Conservation (phyloP, 2,329 filamentous ascomycete species). For the Fusarium succisae region DNA sequence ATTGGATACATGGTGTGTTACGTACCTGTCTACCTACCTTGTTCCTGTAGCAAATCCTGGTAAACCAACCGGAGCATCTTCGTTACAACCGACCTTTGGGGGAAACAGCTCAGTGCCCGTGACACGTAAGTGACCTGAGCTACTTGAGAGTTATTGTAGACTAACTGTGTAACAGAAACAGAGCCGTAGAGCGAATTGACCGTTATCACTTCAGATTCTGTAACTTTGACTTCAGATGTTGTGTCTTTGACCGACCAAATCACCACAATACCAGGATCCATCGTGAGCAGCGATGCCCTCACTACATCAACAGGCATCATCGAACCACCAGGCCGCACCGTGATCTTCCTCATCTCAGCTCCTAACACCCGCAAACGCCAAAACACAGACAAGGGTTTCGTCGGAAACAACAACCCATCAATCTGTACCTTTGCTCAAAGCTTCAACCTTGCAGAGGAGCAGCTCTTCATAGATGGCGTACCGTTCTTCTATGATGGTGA, state of each 20-base stretch:
- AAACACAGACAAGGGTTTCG: background rate
- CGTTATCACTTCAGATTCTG: no score
- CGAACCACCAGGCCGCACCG: background rate
- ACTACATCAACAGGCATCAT: background rate
- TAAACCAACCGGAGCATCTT: background rate
- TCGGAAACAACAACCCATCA: background rate
- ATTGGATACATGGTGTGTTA: background rate
- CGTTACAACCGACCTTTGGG: background rate
- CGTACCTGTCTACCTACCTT: conserved; percentile 1
- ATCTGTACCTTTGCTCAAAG: background rate
- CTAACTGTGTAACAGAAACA: background rate
- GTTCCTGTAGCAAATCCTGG: background rate
- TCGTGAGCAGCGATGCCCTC: background rate
- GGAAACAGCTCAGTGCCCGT: background rate
- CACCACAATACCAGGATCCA: background rate
- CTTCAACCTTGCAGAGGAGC: background rate
- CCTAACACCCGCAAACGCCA: background rate
- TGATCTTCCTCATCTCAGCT: background rate
- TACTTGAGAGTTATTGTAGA: no score
- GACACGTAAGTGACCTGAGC: background rate
- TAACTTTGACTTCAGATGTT: no score
- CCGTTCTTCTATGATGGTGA: background rate
- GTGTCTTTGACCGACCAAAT: background rate
- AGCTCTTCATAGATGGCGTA: background rate
- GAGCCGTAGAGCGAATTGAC: no score